Evolutionary conservation across 2,329 filamentous ascomycete genomes (phyloP), one percentile per base, ranked within the genome.

Genomic region (Myriosclerotinia scirpicola): DNA sequence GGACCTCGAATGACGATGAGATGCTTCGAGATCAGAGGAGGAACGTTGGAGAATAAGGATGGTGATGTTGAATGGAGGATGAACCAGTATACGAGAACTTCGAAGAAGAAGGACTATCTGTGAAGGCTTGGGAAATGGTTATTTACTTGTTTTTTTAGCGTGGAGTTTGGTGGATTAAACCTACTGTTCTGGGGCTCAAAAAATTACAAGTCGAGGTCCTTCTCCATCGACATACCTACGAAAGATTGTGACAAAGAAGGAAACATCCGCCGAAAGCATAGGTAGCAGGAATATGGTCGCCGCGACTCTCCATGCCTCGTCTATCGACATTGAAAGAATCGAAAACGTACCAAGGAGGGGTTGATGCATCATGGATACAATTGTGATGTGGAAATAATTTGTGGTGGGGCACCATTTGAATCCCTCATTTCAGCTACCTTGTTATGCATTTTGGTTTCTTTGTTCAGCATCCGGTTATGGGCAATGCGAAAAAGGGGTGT

Each of bases 1-100:
- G 93, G 94, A 0, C 95, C 95, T 1, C 85, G 95, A 67, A 97
- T 98, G 92, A 97, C 93, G n/a, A 95, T 98, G 92, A 85, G 92
- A 72, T 82, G 93, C 64, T 99, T 98, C 76, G 92, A 98, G 80
- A 97, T 99, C 69, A 85, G 93, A 56, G 90, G 89, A 64, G 94
- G 95, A 20, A 96, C 94, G 5, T 81, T 97, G 68, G 95, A 98
- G 76, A 96, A 93, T 75, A 96, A 96, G 78, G 91, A 96, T 72
- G 94, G 94, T 5, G 95, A 99, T 79, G 88, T 96, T 5, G 95
- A 99, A 80, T 99, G 95, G 95, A 90, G 95, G 70, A 83, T 99
- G 70, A 96, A 92, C 69, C 94, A 97, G 76, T 99, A 97, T 78
- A 99, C 94, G 11, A 85, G 95, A 72, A 98, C 94, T 17, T 89